Evolutionary conservation across 345 rosid genomes (phyloP).

Genomic region (Sisymbrium irio): DNA sequence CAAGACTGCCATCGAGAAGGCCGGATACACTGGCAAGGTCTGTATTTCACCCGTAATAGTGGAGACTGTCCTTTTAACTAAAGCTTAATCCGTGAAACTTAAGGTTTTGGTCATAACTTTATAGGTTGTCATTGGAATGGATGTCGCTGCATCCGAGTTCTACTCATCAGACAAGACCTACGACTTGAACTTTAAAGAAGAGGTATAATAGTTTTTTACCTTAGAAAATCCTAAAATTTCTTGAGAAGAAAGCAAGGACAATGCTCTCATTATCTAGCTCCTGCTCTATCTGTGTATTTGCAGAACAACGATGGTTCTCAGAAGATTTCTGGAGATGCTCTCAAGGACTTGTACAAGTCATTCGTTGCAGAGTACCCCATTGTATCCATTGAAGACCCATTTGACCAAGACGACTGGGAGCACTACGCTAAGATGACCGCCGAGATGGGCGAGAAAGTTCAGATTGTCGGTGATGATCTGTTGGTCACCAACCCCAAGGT

Average conservation of each 20-base stretch:
- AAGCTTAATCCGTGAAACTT: neutral
- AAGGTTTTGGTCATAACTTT: neutral
- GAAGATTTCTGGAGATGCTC: constrained; percentile 83
- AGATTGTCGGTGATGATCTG: constrained; percentile 97
- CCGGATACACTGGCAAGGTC: constrained; percentile 88
- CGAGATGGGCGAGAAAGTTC: constrained; percentile 73
- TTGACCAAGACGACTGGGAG: constrained; percentile 98
- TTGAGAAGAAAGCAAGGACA: neutral
- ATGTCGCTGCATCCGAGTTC: constrained; percentile 98
- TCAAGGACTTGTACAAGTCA: constrained; percentile 87
- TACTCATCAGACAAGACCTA: constrained; percentile 70
- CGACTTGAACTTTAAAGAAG: constrained; percentile 87
- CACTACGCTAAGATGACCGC: constrained; percentile 72
- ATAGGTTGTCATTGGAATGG: constrained; percentile 99
- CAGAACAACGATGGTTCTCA: constrained; percentile 81
- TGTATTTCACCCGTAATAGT: constrained; percentile 13
- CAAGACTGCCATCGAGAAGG: constrained; percentile 85
- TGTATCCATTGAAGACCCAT: constrained; percentile 94
- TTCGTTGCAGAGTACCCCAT: constrained; percentile 84
- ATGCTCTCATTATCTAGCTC: neutral
- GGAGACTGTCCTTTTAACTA: neutral
- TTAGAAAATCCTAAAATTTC: neutral
- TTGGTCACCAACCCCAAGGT: constrained; percentile 97
- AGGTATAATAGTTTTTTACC: constrained; percentile 35
- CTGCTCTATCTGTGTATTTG: neutral